Evolutionary conservation across 2,329 filamentous ascomycete species (phyloP).

Genomic region (Arthrobotrys sphaeroides): DNA sequence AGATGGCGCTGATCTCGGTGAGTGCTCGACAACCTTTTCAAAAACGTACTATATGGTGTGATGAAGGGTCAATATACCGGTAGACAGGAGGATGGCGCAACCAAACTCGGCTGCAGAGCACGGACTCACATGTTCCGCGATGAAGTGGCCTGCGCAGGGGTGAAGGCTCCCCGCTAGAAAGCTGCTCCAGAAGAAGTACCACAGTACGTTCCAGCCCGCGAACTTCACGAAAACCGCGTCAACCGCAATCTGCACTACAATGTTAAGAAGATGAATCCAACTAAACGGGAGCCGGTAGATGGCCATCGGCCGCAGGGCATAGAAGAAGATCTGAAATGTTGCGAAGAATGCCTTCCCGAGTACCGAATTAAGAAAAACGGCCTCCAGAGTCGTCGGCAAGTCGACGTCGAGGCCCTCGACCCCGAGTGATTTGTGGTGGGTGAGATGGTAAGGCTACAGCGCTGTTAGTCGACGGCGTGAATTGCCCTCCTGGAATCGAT

Average conservation of each 20-base stretch:
- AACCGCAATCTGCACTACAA: slow-evolving; percentile 78
- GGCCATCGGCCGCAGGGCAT: slow-evolving; percentile 93
- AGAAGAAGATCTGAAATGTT: slow-evolving; percentile 99
- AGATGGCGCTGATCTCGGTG: slow-evolving; percentile 69
- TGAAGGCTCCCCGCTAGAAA: slow-evolving; percentile 95
- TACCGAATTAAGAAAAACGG: slow-evolving; percentile 90
- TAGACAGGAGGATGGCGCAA: neutral
- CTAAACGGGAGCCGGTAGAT: slow-evolving; percentile 91
- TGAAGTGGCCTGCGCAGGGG: slow-evolving; percentile 96
- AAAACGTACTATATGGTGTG: slow-evolving; percentile 72
- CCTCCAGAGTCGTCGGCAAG: slow-evolving; percentile 89
- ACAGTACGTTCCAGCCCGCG: slow-evolving; percentile 72
- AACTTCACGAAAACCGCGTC: slow-evolving; percentile 74
- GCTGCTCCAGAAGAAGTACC: slow-evolving; percentile 86
- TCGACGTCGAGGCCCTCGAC: slow-evolving; percentile 97
- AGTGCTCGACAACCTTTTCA: slow-evolving; percentile 67
- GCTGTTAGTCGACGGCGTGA: neutral
- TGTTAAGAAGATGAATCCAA: slow-evolving; percentile 82
- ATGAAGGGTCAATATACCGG: neutral
- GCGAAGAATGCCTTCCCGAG: slow-evolving; percentile 98
- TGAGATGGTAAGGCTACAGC: slow-evolving; percentile 89
- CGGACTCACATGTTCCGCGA: slow-evolving; percentile 78
- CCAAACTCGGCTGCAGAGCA: too few relatives aligned
- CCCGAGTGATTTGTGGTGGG: slow-evolving; percentile 97
- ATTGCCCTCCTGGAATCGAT: neutral